phyloP scores from a whole-genome alignment of 148 eudicot species.

The Fagopyrum tataricum region DNA sequence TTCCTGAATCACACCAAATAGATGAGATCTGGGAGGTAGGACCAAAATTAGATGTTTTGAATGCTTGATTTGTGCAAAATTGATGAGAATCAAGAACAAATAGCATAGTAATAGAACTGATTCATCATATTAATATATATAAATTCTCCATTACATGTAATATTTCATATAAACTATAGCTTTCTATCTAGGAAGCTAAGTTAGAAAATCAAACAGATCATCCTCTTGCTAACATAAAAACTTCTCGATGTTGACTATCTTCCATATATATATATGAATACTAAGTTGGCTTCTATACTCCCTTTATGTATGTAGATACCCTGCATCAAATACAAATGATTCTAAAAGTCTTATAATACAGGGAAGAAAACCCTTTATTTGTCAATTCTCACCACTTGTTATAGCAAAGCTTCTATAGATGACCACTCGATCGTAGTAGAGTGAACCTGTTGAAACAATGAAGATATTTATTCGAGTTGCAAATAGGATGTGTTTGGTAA shows the following conservation, averaged over 20 bases:
- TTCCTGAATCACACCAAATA: too few species aligned
- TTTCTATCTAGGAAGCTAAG: not conserved
- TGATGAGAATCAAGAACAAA: not conserved
- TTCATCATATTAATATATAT: not conserved
- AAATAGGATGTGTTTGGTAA: too few species aligned
- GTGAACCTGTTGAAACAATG: conserved; percentile 26
- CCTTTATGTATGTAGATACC: not conserved
- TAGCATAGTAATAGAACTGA: not conserved
- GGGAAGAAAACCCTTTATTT: not conserved
- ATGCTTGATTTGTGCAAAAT: too few species aligned
- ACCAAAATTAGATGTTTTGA: too few species aligned
- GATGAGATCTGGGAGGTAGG: too few species aligned
- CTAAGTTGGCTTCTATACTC: not conserved
- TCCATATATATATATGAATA: too few species aligned
- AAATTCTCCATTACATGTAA: not conserved
- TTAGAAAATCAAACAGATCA: too few species aligned
- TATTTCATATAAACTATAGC: not conserved
- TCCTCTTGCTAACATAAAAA: too few species aligned
- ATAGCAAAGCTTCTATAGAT: not conserved
- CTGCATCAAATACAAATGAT: not conserved
- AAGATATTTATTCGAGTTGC: not conserved
- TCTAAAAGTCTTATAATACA: not conserved
- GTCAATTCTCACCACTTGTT: not conserved
- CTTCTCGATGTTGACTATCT: too few species aligned
- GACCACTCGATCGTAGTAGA: conserved; percentile 26